Base-by-base conservation (phyloP, 2,329 filamentous ascomycete species). In the Sclerotinia sclerotiorum region DNA sequence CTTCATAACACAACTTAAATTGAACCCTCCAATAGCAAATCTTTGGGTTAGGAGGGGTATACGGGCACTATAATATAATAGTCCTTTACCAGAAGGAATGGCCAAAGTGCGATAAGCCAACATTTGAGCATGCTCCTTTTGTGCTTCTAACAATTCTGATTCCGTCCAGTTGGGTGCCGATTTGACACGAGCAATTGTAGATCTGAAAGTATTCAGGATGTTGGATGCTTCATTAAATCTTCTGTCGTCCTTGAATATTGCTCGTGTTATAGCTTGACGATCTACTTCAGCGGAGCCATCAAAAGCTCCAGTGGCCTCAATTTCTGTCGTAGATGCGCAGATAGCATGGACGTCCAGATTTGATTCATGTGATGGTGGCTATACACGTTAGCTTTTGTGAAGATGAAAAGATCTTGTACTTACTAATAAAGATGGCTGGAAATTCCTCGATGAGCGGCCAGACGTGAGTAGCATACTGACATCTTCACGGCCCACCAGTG, bases 11-110 rank as follows among this genome's bases (percentile, higher is more conserved):
- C 94, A 97, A 65, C 92, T 93, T 48, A 97, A 84, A 72, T 94
- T 97, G 80, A 99, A 99, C 0, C 94, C 94, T 61, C 91, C 87
- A 56, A 97, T 90, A 19, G 90, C 89, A 74, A 96, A 93, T 76
- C 94, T 96, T 77, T 99, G 95, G 0, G 95, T 99, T 63, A 98
- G 83, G 21, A 99, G 82, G 15, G 96, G 96, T 69, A 91, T 90
- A 48, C 94, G 90, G 67, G 94, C 88, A 73, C 92, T 92, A 79
- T 92, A 99, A 77, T 94, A 92, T 67, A 98, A 83, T 79, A 99
- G 88, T 2, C 90, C 94, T 70, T 94, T 89, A 1, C 96, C 96
- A 7, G 92, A 86, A 1, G 95, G 92, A 65, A 97, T 90, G 1
- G 95, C 94, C 69, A 98, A 84, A 19, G 94, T 98, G 69, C 95